Percentiles rank a stretch among this genome's conserved stretches.
These are phyloP conservation scores for Salix exigua DNA, from an alignment of 345 rosid genomes.

Conservation along the genomic window DNA sequence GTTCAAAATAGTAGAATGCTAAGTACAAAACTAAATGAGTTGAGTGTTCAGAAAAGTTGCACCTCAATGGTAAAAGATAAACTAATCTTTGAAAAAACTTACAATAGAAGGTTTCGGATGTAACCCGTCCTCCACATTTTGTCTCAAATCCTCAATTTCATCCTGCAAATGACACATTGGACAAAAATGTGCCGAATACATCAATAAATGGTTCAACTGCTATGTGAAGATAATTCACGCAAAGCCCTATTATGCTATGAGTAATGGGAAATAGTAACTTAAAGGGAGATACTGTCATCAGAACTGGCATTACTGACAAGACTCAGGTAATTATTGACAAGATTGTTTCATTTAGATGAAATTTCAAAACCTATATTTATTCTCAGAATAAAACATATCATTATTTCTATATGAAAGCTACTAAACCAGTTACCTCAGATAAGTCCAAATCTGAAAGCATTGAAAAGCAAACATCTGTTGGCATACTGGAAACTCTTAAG, in stretches of 20 bases:
- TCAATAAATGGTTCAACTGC: neutral
- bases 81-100: conserved; percentile 5
- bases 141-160: conserved; percentile 21
- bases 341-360: neutral
- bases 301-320: neutral
- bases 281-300: neutral
- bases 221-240: neutral
- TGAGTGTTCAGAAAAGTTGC: neutral
- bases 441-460: conserved; percentile 20
- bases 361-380: neutral
- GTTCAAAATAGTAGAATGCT: neutral
- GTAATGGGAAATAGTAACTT: neutral
- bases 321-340: neutral
- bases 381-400: neutral
- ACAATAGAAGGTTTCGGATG: conserved; percentile 16
- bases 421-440: conserved; percentile 5
- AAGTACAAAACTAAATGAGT: neutral
- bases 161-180: conserved; percentile 15
- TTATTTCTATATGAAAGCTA: neutral
- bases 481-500: conserved; percentile 8
- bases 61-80: neutral
- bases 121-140: conserved; percentile 16
- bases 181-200: neutral
- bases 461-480: conserved; percentile 19
- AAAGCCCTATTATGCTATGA: neutral